phyloP scores from a whole-genome alignment of 371 early-diverging fungal species.

The Apophysomyces ossiformis region DNA sequence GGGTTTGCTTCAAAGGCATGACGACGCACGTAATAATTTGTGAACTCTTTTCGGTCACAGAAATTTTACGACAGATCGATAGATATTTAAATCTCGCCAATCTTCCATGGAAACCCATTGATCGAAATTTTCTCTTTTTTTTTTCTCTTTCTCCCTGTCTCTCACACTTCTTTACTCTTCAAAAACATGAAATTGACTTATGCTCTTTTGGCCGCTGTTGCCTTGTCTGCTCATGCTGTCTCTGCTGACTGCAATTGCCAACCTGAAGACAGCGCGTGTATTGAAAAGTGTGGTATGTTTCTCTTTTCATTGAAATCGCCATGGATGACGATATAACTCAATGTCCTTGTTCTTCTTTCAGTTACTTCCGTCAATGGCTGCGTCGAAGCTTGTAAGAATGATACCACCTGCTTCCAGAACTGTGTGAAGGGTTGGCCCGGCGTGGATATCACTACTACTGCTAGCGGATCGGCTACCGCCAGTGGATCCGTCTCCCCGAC shows the following conservation, averaged over 20 bases:
- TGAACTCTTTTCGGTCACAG: background rate
- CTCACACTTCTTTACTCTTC: background rate
- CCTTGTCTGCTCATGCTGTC: conserved; percentile 9
- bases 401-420: conserved; percentile 15
- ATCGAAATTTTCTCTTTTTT: background rate
- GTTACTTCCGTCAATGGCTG: conserved; percentile 21
- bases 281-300: conserved; percentile 18
- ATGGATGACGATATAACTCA: no score
- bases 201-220: conserved; percentile 15
- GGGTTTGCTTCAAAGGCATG: conserved; percentile 2
- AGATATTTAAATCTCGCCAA: background rate
- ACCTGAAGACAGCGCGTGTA: conserved; percentile 17
- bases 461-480: background rate
- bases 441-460: background rate
- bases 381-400: conserved; percentile 13
- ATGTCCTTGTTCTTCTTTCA: background rate
- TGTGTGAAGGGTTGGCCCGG: conserved; percentile 24
- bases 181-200: conserved; percentile 18
- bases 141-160: background rate
- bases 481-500: conserved; percentile 4
- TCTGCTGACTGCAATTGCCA: conserved; percentile 15
- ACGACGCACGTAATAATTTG: conserved; percentile 6
- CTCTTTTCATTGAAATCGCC: background rate
- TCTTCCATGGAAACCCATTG: no score
- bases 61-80: background rate